Conservation (phyloP, 2,329 filamentous ascomycete species). For the Myriosclerotinia scirpicola region DNA sequence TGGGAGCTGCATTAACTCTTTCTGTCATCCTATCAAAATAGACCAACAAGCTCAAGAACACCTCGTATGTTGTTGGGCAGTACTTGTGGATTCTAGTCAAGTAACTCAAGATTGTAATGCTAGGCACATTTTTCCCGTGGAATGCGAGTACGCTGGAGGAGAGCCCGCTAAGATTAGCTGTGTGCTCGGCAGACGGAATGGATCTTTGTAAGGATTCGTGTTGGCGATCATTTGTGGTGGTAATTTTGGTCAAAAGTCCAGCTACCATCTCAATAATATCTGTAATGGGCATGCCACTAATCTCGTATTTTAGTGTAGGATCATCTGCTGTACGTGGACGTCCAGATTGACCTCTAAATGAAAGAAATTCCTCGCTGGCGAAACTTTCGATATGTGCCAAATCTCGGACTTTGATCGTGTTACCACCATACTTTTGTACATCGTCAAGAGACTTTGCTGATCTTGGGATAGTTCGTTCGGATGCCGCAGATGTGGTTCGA, state of each 20-base stretch:
- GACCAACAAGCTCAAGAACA: slow-evolving; percentile 90
- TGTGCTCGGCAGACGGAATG: slow-evolving; percentile 56
- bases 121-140: slow-evolving; percentile 96
- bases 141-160: slow-evolving; percentile 84
- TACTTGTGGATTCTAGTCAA: slow-evolving; percentile 97
- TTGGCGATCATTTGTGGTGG: slow-evolving; percentile 90
- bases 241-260: slow-evolving; percentile 93
- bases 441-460: slow-evolving; percentile 41
- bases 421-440: slow-evolving; percentile 42
- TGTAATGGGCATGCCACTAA: slow-evolving; percentile 93
- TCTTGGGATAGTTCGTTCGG: slow-evolving; percentile 30
- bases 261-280: slow-evolving; percentile 99
- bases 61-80: slow-evolving; percentile 96
- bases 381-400: slow-evolving; percentile 89
- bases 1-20: slow-evolving; percentile 79
- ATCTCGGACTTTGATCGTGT: slow-evolving; percentile 77
- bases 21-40: slow-evolving; percentile 99
- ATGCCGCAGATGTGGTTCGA: slow-evolving; percentile 5
- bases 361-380: slow-evolving; percentile 73
- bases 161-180: slow-evolving; percentile 59
- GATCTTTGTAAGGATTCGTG: slow-evolving; percentile 86
- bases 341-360: slow-evolving; percentile 51
- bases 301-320: slow-evolving; percentile 71
- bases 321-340: slow-evolving; percentile 53
- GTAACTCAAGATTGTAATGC: slow-evolving; percentile 95